Conservation (phyloP, 176 grass and related monocot species). For the Poa annua region DNA sequence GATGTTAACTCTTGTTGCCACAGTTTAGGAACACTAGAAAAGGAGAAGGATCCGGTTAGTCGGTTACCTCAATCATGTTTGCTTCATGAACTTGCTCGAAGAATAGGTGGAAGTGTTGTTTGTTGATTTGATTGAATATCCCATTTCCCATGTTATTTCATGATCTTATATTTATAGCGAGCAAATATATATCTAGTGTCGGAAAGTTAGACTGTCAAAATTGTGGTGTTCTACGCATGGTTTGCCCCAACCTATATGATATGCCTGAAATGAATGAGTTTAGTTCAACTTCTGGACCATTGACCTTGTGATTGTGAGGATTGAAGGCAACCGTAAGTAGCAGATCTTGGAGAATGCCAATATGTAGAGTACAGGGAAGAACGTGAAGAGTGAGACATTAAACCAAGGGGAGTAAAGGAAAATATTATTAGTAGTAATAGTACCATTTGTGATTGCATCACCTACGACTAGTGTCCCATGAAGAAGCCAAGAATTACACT, state of each 20-base stretch:
- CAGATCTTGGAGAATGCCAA: neutral
- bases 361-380: neutral
- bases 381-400: neutral
- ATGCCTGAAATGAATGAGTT: neutral
- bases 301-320: neutral
- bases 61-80: neutral
- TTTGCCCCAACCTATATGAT: conserved; percentile 3
- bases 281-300: neutral
- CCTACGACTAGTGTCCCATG: neutral
- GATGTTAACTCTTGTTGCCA: conserved; percentile 1
- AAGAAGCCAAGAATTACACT: neutral
- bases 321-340: conserved; percentile 18
- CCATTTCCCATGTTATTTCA: neutral
- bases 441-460: neutral
- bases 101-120: neutral
- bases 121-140: conserved; percentile 5
- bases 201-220: neutral
- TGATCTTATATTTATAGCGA: neutral
- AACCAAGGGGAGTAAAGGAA: neutral
- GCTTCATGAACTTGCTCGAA: neutral
- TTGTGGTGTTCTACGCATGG: neutral
- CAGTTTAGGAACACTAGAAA: conserved; percentile 32
- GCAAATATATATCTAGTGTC: neutral
- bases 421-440: neutral
- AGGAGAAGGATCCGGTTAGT: neutral